These are phyloP conservation scores for Epithemia pelagica DNA, from an alignment of 108 stramenopile species.

Conservation along the genomic window DNA sequence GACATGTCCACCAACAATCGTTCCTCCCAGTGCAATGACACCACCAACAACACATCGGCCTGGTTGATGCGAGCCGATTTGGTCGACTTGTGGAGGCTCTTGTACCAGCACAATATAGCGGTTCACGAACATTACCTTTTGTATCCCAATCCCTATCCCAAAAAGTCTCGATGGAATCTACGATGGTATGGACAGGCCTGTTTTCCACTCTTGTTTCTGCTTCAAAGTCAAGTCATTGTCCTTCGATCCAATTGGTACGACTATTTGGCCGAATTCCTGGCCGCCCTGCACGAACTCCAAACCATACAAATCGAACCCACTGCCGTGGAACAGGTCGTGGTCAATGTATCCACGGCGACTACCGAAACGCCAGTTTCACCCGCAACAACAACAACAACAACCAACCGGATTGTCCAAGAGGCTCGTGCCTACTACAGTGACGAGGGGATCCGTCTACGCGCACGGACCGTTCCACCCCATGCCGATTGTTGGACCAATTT, in stretches of 20 bases:
- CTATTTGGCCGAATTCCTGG: slow-evolving; percentile 67
- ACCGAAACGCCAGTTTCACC: no score
- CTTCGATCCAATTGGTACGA: slow-evolving; percentile 77
- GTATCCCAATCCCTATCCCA: slow-evolving; percentile 94
- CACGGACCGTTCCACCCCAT: no score
- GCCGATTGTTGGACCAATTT: slow-evolving; percentile 43
- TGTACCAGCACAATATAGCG: slow-evolving; percentile 16
- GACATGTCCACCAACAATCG: background rate
- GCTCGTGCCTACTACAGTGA: background rate
- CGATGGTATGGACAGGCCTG: slow-evolving; percentile 86
- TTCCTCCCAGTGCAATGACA: no score
- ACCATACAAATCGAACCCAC: no score
- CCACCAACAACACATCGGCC: slow-evolving; percentile 7
- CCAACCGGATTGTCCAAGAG: background rate
- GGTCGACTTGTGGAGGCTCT: slow-evolving; percentile 71
- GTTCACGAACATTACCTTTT: slow-evolving; percentile 56
- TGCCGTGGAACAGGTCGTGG: no score
- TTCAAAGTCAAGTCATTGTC: slow-evolving; percentile 23
- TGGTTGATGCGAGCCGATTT: slow-evolving; percentile 83
- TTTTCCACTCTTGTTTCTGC: slow-evolving; percentile 66
- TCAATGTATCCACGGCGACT: no score
- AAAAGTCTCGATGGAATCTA: slow-evolving; percentile 46
- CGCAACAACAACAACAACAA: background rate
- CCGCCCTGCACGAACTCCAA: slow-evolving; percentile 16
- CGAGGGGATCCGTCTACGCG: background rate